A percentile compares a stretch with the other conserved stretches of the same genome.
phyloP scores from a whole-genome alignment of 306 rosid genomes.

The Medicago arabica region DNA sequence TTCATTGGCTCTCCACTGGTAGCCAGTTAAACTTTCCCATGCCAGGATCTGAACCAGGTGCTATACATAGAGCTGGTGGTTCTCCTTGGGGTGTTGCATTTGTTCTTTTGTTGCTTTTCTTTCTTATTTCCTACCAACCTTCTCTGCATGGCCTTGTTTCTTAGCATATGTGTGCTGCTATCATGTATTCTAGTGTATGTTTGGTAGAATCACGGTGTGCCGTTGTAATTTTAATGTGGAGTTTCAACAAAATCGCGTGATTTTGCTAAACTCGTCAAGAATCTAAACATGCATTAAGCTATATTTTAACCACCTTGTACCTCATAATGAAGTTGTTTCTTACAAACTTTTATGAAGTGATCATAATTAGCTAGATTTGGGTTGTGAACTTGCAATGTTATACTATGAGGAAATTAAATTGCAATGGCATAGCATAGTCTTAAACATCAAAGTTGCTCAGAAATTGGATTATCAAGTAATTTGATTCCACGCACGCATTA shows the following conservation, averaged over 20 bases:
- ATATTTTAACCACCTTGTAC: not conserved
- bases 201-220: too few relatives aligned
- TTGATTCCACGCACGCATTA: too few relatives aligned
- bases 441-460: not conserved
- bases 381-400: slow-evolving; percentile 1
- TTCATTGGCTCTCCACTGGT: slow-evolving; percentile 78
- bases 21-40: slow-evolving; percentile 61
- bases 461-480: slow-evolving; percentile 2
- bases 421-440: not conserved
- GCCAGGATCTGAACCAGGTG: slow-evolving; percentile 76
- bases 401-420: not conserved
- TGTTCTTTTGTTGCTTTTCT: slow-evolving; percentile 54
- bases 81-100: slow-evolving; percentile 85
- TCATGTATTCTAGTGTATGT: not conserved
- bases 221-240: too few relatives aligned
- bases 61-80: slow-evolving; percentile 74
- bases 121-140: slow-evolving; percentile 76
- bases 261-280: not conserved
- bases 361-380: slow-evolving; percentile 13
- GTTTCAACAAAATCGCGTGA: too few relatives aligned
- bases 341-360: slow-evolving; percentile 19
- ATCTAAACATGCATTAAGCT: not conserved
- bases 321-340: slow-evolving; percentile 27
- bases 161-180: slow-evolving; percentile 7
- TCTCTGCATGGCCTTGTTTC: slow-evolving; percentile 55